Base-by-base conservation (phyloP, 2,329 filamentous ascomycete genomes). In the Tolypocladium album region DNA sequence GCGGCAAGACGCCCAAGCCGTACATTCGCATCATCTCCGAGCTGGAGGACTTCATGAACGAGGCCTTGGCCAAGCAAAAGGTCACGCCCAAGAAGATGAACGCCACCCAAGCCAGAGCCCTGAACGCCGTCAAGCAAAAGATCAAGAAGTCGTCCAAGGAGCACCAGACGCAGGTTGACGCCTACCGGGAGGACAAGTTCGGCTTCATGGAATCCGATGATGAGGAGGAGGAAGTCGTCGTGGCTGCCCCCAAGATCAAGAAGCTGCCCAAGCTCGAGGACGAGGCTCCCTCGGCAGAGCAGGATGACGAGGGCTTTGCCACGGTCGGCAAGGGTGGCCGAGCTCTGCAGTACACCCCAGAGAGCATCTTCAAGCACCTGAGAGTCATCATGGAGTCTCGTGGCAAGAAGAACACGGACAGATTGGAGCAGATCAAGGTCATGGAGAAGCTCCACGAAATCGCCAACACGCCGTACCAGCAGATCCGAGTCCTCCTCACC, bases 101-200 rank as follows among this genome's bases (percentile, higher is more conserved):
- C 79, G 92, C 92, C 63, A 94, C 88, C 71, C 95, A 93, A 72
- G 89, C 92, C 66, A 90, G 92, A 77, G 92, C 92, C 70, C 84
- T 99, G 70, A 99, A 97, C 75, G 91, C 92, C 64, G 90, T 97
- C 71, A 96, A 97, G 79, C 94, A 99, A 76, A 92, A 92, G 79
- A 91, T 99, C 80, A 92, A 93, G 85, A 97, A 97, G 85, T 93
- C 93, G 79, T 96, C 93, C 83, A 95, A 96, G 79, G 93, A 97
- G 65, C 93, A 93, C 78, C 85, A 90, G 71, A 80, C 83, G 63
- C 90, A 96, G 71, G 88, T 99, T 69, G 91, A 96, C 67, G 84
- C 87, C 64, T 99, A 93, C 80, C 84, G 89, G 67, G 87, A 85
- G 64, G 86, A 96, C 75, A 91, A 93, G 75, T 91, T 93, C 65